Percentiles rank a stretch among this genome's conserved stretches.
phyloP scores from a whole-genome alignment of 2,329 filamentous ascomycete genomes.

The Nannizzia gypsea region DNA sequence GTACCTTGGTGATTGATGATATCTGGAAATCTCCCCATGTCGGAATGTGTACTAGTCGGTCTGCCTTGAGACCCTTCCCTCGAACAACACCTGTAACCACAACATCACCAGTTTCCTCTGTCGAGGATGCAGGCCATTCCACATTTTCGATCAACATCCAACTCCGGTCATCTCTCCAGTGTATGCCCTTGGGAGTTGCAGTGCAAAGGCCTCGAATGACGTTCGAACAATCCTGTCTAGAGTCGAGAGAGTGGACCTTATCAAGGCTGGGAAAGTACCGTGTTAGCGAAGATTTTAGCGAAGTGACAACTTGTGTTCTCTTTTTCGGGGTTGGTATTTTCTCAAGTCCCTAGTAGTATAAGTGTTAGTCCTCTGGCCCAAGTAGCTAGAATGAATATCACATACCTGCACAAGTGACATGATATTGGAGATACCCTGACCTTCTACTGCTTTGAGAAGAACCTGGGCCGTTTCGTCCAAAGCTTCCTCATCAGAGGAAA shows the following conservation, averaged over 20 bases:
- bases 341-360: conserved; percentile 46
- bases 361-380: not conserved
- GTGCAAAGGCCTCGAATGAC: conserved; percentile 84
- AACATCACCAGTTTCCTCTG: conserved; percentile 41
- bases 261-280: conserved; percentile 91
- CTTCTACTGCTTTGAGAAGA: conserved; percentile 75
- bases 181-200: conserved; percentile 82
- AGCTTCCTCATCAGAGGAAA: conserved; percentile 64
- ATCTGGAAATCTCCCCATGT: conserved; percentile 94
- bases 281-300: conserved; percentile 81
- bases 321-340: conserved; percentile 69
- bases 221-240: conserved; percentile 80
- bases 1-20: conserved; percentile 71
- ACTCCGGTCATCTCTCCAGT: conserved; percentile 88
- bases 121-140: conserved; percentile 51
- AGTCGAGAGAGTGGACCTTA: conserved; percentile 81
- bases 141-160: conserved; percentile 89
- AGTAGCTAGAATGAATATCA: not conserved
- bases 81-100: conserved; percentile 74
- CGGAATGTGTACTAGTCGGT: conserved; percentile 79
- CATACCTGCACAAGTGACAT: conserved; percentile 62
- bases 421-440: conserved; percentile 89
- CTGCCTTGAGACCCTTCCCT: conserved; percentile 76
- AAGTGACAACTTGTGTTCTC: conserved; percentile 61
- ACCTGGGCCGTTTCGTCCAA: conserved; percentile 76